Conservation (phyloP, 441 rosid species). For the Breynia disticha region DNA sequence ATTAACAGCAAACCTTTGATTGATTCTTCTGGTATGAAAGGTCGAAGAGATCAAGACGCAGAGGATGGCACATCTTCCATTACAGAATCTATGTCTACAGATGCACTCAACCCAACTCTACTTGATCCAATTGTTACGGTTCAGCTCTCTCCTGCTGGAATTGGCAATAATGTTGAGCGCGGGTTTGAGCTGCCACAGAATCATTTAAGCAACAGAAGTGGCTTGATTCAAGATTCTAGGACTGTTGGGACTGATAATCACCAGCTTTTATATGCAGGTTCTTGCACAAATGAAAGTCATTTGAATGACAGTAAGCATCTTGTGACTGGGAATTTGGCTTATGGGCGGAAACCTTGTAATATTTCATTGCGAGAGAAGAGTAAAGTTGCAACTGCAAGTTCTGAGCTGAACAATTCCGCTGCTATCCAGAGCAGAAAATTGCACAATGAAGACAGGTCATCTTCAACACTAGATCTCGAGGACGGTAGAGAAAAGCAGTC, state of each 20-base stretch:
- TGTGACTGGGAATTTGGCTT: conserved; percentile 26
- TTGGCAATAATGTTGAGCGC: conserved; percentile 10
- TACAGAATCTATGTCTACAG: conserved; percentile 20
- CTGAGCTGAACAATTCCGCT: conserved; percentile 24
- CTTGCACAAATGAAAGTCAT: conserved; percentile 28
- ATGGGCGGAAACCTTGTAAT: conserved; percentile 25
- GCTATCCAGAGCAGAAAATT: conserved; percentile 21
- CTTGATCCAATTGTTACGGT: conserved; percentile 23
- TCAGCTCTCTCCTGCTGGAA: conserved; percentile 29
- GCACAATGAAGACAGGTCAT: conserved; percentile 27
- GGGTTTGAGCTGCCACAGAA: too few species aligned
- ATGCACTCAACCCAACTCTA: conserved; percentile 22
- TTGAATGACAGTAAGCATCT: conserved; percentile 28
- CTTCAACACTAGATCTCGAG: conserved; percentile 23
- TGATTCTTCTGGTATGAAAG: conserved; percentile 17
- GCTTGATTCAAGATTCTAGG: conserved; percentile 27
- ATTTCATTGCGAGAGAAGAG: conserved; percentile 22
- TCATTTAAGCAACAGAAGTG: conserved; percentile 6
- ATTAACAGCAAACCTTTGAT: conserved; percentile 18
- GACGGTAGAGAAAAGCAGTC: conserved; percentile 19
- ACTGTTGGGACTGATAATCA: conserved; percentile 14
- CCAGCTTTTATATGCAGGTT: conserved; percentile 21
- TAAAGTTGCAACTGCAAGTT: conserved; percentile 16
- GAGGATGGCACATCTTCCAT: conserved; percentile 18
- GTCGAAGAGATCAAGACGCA: conserved; percentile 19